These are phyloP conservation scores for Azolla pinnata DNA, from an alignment of 75 land plant genomes.

Conservation along the genomic window DNA sequence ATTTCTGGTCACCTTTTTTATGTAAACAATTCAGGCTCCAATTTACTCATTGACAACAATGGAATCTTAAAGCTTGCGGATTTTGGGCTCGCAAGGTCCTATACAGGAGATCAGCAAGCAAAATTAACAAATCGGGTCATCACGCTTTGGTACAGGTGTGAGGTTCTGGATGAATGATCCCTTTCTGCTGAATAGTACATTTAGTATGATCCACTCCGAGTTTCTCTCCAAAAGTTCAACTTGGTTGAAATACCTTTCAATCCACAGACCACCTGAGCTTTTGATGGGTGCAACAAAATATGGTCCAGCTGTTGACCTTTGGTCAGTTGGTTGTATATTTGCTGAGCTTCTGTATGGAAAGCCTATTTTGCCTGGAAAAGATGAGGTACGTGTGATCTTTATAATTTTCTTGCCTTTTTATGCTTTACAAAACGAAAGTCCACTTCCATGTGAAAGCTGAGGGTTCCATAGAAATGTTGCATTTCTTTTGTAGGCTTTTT, in stretches of 20 bases:
- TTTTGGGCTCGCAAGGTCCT: slow-evolving; percentile 93
- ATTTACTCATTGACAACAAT: slow-evolving; percentile 87
- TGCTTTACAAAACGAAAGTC: no score
- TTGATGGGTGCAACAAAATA: slow-evolving; percentile 86
- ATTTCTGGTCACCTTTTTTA: background rate
- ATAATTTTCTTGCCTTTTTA: no score
- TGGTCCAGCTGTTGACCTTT: slow-evolving; percentile 99
- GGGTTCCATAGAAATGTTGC: no score
- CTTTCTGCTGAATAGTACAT: background rate
- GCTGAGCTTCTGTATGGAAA: slow-evolving; percentile 91
- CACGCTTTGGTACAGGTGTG: slow-evolving; percentile 94
- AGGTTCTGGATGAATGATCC: no score
- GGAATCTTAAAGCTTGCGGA: slow-evolving; percentile 95
- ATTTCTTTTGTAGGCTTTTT: no score
- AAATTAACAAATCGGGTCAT: slow-evolving; percentile 84
- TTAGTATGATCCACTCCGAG: background rate
- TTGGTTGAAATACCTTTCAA: no score
- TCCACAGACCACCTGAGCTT: slow-evolving; percentile 93
- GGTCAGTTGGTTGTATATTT: slow-evolving; percentile 99
- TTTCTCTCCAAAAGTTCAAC: no score
- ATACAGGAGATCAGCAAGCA: slow-evolving; percentile 62
- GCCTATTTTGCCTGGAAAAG: slow-evolving; percentile 91
- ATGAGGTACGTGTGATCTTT: slow-evolving; percentile 68
- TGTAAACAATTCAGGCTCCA: slow-evolving; percentile 36
- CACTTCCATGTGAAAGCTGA: no score